phyloP scores from a whole-genome alignment of 805 yeast genomes.

The Candida fluviatilis region DNA sequence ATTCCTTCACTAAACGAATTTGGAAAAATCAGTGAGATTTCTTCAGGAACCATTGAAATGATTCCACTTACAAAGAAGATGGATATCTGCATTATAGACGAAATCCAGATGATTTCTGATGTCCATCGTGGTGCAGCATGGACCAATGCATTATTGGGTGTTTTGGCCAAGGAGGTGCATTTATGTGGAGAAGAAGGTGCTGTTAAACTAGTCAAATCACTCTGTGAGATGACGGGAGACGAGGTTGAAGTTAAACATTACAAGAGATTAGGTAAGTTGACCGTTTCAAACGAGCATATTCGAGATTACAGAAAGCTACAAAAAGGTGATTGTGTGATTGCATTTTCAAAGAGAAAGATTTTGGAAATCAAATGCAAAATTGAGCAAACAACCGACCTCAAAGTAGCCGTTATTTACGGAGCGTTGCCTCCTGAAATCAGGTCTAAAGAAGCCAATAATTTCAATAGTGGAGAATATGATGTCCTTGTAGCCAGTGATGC shows the following conservation, averaged over 20 bases:
- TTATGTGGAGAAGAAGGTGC: slow-evolving; percentile 91
- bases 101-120: slow-evolving; percentile 92
- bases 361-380: slow-evolving; percentile 64
- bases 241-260: slow-evolving; percentile 66
- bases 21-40: slow-evolving; percentile 71
- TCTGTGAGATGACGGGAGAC: slow-evolving; percentile 75
- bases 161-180: slow-evolving; percentile 79
- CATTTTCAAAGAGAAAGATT: slow-evolving; percentile 75
- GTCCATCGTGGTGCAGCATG: slow-evolving; percentile 84
- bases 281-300: slow-evolving; percentile 41
- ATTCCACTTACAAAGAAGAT: slow-evolving; percentile 59
- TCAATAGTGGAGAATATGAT: slow-evolving; percentile 77
- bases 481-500: slow-evolving; percentile 95
- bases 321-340: slow-evolving; percentile 86
- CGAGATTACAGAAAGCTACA: slow-evolving; percentile 36
- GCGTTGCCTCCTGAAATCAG: slow-evolving; percentile 95
- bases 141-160: slow-evolving; percentile 89
- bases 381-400: slow-evolving; percentile 56
- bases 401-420: slow-evolving; percentile 91
- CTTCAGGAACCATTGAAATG: slow-evolving; percentile 95
- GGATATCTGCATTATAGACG: slow-evolving; percentile 92
- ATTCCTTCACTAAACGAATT: slow-evolving; percentile 61
- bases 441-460: slow-evolving; percentile 72
- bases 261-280: slow-evolving; percentile 68
- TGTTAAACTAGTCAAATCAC: slow-evolving; percentile 57